These are phyloP conservation scores for Phytophthora sp. DNA, from an alignment of 352 stramenopile genomes.

Conservation along the genomic window DNA sequence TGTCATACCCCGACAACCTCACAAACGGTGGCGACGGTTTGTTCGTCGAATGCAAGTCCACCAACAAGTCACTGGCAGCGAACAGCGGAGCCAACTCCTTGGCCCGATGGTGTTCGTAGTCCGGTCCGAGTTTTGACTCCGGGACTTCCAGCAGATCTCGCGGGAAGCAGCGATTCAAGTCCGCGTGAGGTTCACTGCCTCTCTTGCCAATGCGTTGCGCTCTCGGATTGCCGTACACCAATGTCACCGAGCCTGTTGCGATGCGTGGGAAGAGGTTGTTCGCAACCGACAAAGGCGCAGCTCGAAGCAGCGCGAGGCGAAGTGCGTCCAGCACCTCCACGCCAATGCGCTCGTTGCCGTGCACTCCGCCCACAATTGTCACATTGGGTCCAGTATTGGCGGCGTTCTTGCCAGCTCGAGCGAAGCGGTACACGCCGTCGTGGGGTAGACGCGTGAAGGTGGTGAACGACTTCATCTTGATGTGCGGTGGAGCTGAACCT, in stretches of 20 bases:
- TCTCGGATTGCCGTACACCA: conserved; percentile 70
- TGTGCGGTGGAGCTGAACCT: too few relatives aligned
- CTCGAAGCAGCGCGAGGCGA: conserved; percentile 48
- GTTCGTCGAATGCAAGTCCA: conserved; percentile 85
- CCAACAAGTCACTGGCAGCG: conserved; percentile 55
- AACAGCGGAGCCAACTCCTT: conserved; percentile 63
- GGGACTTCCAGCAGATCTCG: conserved; percentile 31
- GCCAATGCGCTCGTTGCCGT: conserved; percentile 81
- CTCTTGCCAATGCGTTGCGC: conserved; percentile 61
- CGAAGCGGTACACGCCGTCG: conserved; percentile 60
- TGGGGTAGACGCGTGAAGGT: conserved; percentile 46
- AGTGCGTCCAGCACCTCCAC: conserved; percentile 66
- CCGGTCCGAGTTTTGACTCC: background rate
- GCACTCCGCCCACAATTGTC: conserved; percentile 68
- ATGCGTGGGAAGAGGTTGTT: conserved; percentile 35
- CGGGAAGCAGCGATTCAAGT: conserved; percentile 78
- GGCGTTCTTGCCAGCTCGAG: background rate
- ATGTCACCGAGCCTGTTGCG: conserved; percentile 43
- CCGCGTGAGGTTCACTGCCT: conserved; percentile 52
- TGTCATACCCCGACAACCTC: conserved; percentile 51
- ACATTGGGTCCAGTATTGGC: conserved; percentile 44
- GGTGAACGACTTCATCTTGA: conserved; percentile 8
- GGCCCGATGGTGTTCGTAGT: conserved; percentile 64
- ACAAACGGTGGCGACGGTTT: conserved; percentile 74
- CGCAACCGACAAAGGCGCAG: conserved; percentile 17